Evolutionary conservation across 1,284 basidiomycete genomes (phyloP).

Genomic region (Pascua guehoae): DNA sequence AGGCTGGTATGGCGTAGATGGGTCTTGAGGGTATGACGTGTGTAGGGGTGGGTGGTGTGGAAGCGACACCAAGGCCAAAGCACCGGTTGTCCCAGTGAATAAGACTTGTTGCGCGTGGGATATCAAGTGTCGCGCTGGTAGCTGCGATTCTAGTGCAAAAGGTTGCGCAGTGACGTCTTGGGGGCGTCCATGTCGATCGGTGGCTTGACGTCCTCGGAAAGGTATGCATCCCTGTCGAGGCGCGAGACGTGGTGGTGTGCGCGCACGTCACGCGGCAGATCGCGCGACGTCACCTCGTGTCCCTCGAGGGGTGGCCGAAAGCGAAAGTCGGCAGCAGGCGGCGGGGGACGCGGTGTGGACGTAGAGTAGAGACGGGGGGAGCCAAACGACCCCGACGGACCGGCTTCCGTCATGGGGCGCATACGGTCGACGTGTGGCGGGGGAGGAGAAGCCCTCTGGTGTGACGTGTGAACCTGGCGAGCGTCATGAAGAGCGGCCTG

Average conservation of each 20-base stretch:
- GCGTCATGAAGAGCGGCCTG: slow-evolving; percentile 2
- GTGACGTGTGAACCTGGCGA: slow-evolving; percentile 1
- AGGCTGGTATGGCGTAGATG: too few relatives aligned
- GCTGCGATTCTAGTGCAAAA: slow-evolving; percentile 6
- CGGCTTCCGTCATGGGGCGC: not conserved
- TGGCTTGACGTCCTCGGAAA: not conserved
- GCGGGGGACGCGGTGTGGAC: not conserved
- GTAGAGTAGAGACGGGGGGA: slow-evolving; percentile 2
- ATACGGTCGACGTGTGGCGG: not conserved
- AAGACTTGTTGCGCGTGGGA: too few relatives aligned
- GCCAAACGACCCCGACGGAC: not conserved
- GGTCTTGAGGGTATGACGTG: too few relatives aligned
- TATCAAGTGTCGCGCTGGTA: too few relatives aligned
- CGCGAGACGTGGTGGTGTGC: not conserved
- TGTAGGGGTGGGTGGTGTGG: too few relatives aligned
- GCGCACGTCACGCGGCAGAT: not conserved
- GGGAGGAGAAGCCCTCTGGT: slow-evolving; percentile 2
- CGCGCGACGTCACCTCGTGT: not conserved
- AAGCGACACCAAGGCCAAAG: too few relatives aligned
- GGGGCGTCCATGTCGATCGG: slow-evolving; percentile 2
- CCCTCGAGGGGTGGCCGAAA: slow-evolving; percentile 2
- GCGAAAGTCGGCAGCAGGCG: slow-evolving; percentile 6
- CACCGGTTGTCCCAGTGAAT: too few relatives aligned
- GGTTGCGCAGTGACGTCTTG: slow-evolving; percentile 13
- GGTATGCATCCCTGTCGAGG: not conserved